Conservation (phyloP, 805 yeast species). For the Schwanniomyces polymorphus region DNA sequence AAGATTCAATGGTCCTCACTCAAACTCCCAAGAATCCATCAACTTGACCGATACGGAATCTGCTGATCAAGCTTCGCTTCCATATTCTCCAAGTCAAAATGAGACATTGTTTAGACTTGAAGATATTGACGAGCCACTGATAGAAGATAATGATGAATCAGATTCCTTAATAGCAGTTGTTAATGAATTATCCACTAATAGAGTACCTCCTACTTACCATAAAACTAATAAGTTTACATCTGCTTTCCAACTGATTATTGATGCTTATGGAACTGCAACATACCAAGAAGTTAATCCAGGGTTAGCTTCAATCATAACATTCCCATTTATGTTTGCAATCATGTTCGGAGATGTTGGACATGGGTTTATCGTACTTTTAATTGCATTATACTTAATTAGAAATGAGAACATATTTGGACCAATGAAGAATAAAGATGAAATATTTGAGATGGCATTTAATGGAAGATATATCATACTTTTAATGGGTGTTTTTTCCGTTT, state of each 20-base stretch:
- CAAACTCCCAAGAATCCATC: constrained; percentile 16
- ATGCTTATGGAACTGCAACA: constrained; percentile 77
- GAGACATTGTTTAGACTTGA: constrained; percentile 23
- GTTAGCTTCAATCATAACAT: constrained; percentile 69
- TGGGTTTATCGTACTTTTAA: constrained; percentile 61
- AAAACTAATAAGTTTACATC: constrained; percentile 67
- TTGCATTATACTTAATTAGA: constrained; percentile 53
- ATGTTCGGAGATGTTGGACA: constrained; percentile 86
- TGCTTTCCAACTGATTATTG: constrained; percentile 70
- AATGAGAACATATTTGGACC: constrained; percentile 53
- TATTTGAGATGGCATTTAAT: constrained; percentile 72
- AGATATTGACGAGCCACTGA: constrained; percentile 11
- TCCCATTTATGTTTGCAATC: constrained; percentile 81
- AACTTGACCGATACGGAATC: constrained; percentile 9
- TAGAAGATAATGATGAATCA: constrained; percentile 15
- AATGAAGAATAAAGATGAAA: constrained; percentile 65
- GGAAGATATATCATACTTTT: constrained; percentile 69
- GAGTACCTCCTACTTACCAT: constrained; percentile 72
- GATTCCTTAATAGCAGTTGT: constrained; percentile 40
- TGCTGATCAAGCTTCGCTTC: constrained; percentile 2
- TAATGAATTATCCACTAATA: constrained; percentile 62
- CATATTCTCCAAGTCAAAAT: constrained; percentile 4
- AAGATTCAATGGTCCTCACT: constrained; percentile 1
- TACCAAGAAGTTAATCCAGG: constrained; percentile 78
- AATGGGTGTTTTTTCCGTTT: constrained; percentile 74